Base-by-base conservation (phyloP, 805 yeast genomes). In the Hermanozyma aechmeae region DNA sequence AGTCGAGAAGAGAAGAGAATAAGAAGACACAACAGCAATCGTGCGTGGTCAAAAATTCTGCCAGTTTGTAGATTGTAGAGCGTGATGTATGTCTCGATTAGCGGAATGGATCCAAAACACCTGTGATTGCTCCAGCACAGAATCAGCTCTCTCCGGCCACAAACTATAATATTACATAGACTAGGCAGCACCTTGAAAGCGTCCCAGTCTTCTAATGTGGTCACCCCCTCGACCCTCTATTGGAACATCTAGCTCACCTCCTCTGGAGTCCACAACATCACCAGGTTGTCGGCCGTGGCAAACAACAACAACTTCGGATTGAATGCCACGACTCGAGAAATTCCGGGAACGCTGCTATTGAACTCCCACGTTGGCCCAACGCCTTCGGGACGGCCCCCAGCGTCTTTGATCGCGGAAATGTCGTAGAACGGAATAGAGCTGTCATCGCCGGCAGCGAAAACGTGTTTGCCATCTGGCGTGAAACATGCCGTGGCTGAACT, bases 291-390 rank as follows among this genome's bases (percentile, higher is more conserved):
- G 6, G 82, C 84, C 1, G 85, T 66, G 2, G 84, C 80, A 39
- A 81, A 48, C 33, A 69, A 61, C 48, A 73, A 61, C 20, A 70
- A 50, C 37, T 68, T 68, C 2, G 89, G 89, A 40, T 77, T 76
- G 50, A 77, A 77, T 14, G 65, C 58, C 8, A 73, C 48, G 28
- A 73, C 56, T 39, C 69, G 55, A 1, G 82, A 73, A 5, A 66
- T 38, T 4, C 58, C 60, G 13, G n/a, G 24, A 12, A 5, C 29
- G 9, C 9, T 6, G 20, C 20, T 10, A 17, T 20, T 5, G 22
- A 13, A 13, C 13, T 20, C 9, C 5, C 9, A 13, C 13, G 22
- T 13, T n/a, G 4, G 4, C n/a, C 9, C 5, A 5, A 5, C 22
- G 5, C 13, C 9, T 5, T 5, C 10, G 4, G 49, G 51, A 23